Base-by-base conservation (phyloP, 345 rosid genomes). In the Punica granatum region DNA sequence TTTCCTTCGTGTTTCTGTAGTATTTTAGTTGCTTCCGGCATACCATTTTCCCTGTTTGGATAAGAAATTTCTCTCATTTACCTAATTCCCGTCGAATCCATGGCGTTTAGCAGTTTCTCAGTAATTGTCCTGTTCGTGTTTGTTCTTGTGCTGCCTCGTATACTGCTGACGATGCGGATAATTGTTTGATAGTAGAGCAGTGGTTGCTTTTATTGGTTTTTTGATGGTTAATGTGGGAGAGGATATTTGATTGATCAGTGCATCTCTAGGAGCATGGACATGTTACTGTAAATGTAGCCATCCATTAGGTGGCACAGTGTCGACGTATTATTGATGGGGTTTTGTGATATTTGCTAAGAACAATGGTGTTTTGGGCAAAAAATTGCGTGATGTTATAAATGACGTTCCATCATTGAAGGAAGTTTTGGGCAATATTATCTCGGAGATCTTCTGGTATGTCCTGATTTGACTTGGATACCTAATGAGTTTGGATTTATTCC, bases 401-500 rank as follows among this genome's bases (percentile, higher is more conserved):
- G 49, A 10, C 4, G 19, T 44, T 37, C 1, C 21, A 18, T 44
- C 49, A 11, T 13, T 44, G 49, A 16, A 16, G 49, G 7, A 10
- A 10, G 49, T 44, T 3, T 44, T 13, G 49, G 9, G 49, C 49
- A 11, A 11, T 14, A 44, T 44, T 10, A 13, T 44, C 49, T 44
- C 6, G 58, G 28, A 51, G 26, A 8, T n/a, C n/a, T 6, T 51
- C 11, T 11, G n/a, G 58, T 25, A 51, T 51, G 7, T 51, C 51
- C 12, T 28, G 1, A 32, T 54, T 32, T 26, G 3, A 56, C 19
- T 26, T 26, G n/a, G 35, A n/a, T 25, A 31, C 32, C 19, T 14
- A 31, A 41, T 42, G 60, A 62, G 7, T 61, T 9, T 31, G 41
- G 65, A 16, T 64, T 18, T 46, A 34, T 46, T 41, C 41, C 72